Base-by-base conservation (phyloP, 2,329 filamentous ascomycete species). In the Botrytis medusae region DNA sequence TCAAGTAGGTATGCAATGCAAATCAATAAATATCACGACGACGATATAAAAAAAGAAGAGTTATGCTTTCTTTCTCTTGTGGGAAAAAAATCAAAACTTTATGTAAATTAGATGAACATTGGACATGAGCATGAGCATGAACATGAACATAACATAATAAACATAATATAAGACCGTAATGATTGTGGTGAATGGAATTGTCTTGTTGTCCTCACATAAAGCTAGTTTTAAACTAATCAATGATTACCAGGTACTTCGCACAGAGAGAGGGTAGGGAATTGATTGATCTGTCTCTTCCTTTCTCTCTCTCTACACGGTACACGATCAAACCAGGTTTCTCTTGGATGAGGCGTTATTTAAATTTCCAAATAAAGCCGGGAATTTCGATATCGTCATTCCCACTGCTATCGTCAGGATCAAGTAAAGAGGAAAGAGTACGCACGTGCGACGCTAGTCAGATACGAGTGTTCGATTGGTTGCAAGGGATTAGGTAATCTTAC, bases 191-290 rank as follows among this genome's bases (percentile, higher is more conserved):
- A 48, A 29, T 29, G 37, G 46, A 29, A 25, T 48, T 71, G 59
- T 51, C 32, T 71, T 71, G 69, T 51, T 71, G 69, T 71, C 69
- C 69, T 64, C 59, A 64, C 69, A 71, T 62, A 9, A 51, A 71
- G 48, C 69, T 71, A 64, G n/a, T 71, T 71, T 54, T 6, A 64
- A 71, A 59, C 57, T 63, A n/a, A 29, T 44, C 42, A 2, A 18
- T 29, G 4, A 57, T 57, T 8, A 29, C 51, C 3, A 14, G 48
- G 48, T 4, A n/a, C n/a, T n/a, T n/a, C n/a, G n/a, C n/a, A n/a
- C n/a, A n/a, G n/a, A n/a, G n/a, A n/a, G n/a, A n/a, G n/a, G n/a
- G n/a, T n/a, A n/a, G n/a, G n/a, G n/a, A n/a, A n/a, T n/a, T n/a
- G n/a, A n/a, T n/a, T n/a, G n/a, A n/a, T n/a, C 25, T n/a, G 25